phyloP scores from a whole-genome alignment of 345 rosid genomes.

The Acer negundo region DNA sequence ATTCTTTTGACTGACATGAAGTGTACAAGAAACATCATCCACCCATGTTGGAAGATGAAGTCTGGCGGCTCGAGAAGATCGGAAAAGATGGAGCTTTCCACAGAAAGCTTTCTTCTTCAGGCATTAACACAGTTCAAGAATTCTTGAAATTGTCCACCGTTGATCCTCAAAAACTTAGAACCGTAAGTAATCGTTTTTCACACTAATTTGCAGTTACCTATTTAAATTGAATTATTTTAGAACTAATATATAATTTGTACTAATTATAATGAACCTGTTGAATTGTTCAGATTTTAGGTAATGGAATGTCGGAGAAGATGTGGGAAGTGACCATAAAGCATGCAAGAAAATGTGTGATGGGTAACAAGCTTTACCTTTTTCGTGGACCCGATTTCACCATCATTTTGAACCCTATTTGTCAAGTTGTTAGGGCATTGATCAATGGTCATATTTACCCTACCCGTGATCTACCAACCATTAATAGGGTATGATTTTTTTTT shows the following conservation, averaged over 20 bases:
- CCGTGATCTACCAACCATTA: conserved; percentile 30
- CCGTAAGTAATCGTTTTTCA: conserved; percentile 31
- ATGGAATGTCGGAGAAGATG: conserved; percentile 75
- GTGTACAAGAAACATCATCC: conserved; percentile 97
- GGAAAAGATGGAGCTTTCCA: conserved; percentile 92
- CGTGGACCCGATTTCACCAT: conserved; percentile 34
- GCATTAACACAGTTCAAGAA: conserved; percentile 70
- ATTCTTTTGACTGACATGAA: conserved; percentile 16
- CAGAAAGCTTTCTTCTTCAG: conserved; percentile 46
- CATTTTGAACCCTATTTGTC: conserved; percentile 69
- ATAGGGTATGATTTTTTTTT: conserved; percentile 41
- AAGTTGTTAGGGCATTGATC: conserved; percentile 50
- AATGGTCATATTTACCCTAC: conserved; percentile 42
- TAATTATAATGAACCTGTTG: too few species aligned
- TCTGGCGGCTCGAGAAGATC: conserved; percentile 88
- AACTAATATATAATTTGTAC: background rate
- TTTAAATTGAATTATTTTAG: too few species aligned
- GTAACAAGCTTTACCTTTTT: conserved; percentile 49
- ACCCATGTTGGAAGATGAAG: conserved; percentile 74
- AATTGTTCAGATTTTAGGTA: conserved; percentile 58
- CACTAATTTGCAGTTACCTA: background rate
- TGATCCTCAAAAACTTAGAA: conserved; percentile 51
- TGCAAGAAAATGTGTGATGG: conserved; percentile 68
- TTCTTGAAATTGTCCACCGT: conserved; percentile 64
- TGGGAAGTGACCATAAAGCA: conserved; percentile 81